Evolutionary conservation across 2,329 filamentous ascomycete genomes (phyloP).

Genomic region (Aspergillus fumigatiaffinis): DNA sequence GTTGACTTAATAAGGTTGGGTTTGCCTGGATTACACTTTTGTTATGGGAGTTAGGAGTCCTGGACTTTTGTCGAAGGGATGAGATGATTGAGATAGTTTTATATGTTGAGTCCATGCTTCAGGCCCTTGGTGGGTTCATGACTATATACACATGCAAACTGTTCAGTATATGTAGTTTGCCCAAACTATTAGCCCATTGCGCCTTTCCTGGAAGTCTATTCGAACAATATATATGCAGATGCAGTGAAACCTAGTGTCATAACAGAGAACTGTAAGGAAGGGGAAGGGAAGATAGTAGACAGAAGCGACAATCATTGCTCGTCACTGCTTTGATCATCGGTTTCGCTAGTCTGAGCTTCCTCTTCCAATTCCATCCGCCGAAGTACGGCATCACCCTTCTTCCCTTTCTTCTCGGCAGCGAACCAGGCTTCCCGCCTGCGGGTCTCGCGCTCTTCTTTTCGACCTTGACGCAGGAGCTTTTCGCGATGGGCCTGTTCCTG

Average conservation of each 20-base stretch:
- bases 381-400: slow-evolving; percentile 38
- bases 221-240: not conserved
- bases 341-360: slow-evolving; percentile 28
- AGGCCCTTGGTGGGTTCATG: not conserved
- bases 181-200: not conserved
- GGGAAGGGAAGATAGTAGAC: not conserved
- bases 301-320: slow-evolving; percentile 7
- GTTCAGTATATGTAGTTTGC: not conserved
- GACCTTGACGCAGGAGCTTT: slow-evolving; percentile 31
- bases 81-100: not conserved
- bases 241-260: not conserved
- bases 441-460: slow-evolving; percentile 38
- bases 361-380: slow-evolving; percentile 38
- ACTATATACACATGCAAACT: not conserved
- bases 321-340: slow-evolving; percentile 35
- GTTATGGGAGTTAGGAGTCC: not conserved
- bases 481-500: slow-evolving; percentile 31
- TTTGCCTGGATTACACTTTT: not conserved
- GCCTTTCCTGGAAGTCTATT: not conserved
- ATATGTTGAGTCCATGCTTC: not conserved
- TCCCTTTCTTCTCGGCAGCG: slow-evolving; percentile 42
- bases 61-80: not conserved
- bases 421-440: slow-evolving; percentile 43
- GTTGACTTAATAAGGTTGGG: not conserved
- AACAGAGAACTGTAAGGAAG: not conserved